Base-by-base conservation (phyloP, 1,284 basidiomycete species). In the Leccinum ponderosum region DNA sequence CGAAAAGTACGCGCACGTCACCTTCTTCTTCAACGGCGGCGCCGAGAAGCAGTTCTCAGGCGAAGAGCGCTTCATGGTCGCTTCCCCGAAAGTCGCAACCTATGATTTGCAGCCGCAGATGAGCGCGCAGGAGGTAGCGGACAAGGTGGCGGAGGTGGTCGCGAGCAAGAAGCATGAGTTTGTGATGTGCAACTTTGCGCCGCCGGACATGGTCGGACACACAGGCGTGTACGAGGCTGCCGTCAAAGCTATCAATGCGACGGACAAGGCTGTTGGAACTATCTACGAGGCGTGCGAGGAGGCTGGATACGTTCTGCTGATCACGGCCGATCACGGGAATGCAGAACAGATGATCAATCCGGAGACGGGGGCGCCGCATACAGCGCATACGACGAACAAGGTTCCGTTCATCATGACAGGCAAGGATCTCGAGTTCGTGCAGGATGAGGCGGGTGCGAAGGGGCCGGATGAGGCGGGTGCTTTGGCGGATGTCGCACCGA, bases 21-120 rank as follows among this genome's bases (percentile, higher is more conserved):
- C 94, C 0, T 96, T 96, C 82, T 97, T 97, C 85, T 96, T 97
- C 84, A 96, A 96, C 76, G 94, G 94, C 27, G 94, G 94, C 62
- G 87, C 94, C 48, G 94, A 96, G 80, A 93, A 94, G 74, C 91
- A 95, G 69, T 96, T 92, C 76, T 80, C 85, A 15, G 76, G 80
- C n/a, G 94, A 95, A 75, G 87, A 91, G 68, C 83, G 94, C n/a
- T 80, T 87, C 73, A 88, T 97, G 90, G 87, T 96, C 62, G 85
- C 91, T 2, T 95, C 92, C 17, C 94, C 94, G 51, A 95, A 93
- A 72, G 92, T 94, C 35, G 87, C 94, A 6, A 94, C 91, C 7
- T 97, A 97, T 76, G 93, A 95, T 78, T 83, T 90, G 70, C 81
- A 92, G 65, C 94, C 94, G 5, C 85, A 87, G 71, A 96, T 97